These are phyloP conservation scores for Lupinus albus DNA, from an alignment of 306 rosid species.

Conservation along the genomic window DNA sequence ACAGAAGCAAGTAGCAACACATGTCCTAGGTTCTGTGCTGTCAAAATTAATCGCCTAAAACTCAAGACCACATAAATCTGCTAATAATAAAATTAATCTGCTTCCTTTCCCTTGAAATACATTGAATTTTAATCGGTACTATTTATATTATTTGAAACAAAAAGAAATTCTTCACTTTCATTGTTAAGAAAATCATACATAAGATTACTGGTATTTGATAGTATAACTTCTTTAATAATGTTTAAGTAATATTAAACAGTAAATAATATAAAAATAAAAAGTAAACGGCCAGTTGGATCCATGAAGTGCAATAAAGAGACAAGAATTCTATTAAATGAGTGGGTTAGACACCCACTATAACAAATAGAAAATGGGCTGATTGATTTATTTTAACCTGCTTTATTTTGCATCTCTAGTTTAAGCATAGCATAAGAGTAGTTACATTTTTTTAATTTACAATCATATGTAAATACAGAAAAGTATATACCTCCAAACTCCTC, in stretches of 20 bases:
- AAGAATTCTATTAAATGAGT: neutral
- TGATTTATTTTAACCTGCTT: neutral
- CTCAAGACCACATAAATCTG: neutral
- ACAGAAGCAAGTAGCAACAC: constrained; percentile 35
- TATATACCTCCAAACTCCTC: constrained; percentile 86
- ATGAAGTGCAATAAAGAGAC: constrained; percentile 22
- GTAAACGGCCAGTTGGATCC: neutral
- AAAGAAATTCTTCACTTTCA: neutral
- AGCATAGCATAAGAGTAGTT: neutral
- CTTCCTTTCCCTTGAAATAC: constrained; percentile 2
- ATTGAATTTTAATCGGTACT: neutral
- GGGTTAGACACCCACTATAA: neutral
- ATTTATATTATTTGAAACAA: neutral
- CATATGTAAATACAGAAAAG: constrained; percentile 27
- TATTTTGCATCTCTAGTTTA: constrained; percentile 22
- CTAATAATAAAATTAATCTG: neutral
- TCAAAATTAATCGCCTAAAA: constrained; percentile 1
- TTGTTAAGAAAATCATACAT: neutral
- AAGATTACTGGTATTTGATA: neutral
- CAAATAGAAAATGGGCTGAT: neutral
- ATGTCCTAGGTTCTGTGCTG: constrained; percentile 10
- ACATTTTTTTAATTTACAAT: neutral
- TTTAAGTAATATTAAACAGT: neutral
- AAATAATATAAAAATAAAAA: neutral
- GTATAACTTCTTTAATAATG: neutral